Percentiles rank a stretch among this genome's conserved stretches.
phyloP scores from a whole-genome alignment of 305 asterid genomes.

The Solanum hybrid region DNA sequence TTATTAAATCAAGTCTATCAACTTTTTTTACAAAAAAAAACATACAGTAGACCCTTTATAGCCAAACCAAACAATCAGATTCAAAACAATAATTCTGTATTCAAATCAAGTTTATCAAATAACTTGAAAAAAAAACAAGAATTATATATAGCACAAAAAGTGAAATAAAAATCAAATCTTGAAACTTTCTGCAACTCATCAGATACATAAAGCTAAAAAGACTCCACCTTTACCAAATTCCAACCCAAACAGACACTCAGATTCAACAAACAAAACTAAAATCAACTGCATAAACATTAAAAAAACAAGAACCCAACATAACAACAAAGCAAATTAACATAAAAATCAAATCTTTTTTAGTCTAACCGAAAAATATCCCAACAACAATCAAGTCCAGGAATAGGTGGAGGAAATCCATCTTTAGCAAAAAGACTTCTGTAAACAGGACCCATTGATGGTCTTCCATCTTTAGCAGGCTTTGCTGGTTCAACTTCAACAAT shows the following conservation, averaged over 20 bases:
- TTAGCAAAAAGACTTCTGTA: constrained; percentile 72
- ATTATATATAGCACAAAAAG: neutral
- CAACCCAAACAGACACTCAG: neutral
- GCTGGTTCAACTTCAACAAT: constrained; percentile 66
- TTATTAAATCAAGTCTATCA: neutral
- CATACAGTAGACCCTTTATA: neutral
- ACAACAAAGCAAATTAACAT: neutral
- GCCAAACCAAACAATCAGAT: neutral
- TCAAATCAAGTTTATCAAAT: neutral
- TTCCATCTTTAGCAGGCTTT: constrained; percentile 54
- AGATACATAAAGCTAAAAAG: neutral
- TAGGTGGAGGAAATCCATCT: constrained; percentile 78
- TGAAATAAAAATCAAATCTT: neutral
- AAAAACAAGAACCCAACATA: neutral
- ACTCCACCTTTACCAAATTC: neutral
- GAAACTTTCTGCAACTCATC: neutral
- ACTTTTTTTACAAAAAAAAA: neutral
- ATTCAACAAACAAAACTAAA: neutral
- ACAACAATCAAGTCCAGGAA: constrained; percentile 66
- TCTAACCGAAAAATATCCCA: constrained; percentile 94
- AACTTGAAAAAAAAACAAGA: neutral
- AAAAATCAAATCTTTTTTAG: neutral
- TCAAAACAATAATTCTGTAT: neutral
- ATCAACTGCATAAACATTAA: neutral
- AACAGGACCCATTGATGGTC: constrained; percentile 80